Percentiles rank a stretch among this genome's conserved stretches.
phyloP scores from a whole-genome alignment of 345 rosid species.

The Aethionema arabicum region DNA sequence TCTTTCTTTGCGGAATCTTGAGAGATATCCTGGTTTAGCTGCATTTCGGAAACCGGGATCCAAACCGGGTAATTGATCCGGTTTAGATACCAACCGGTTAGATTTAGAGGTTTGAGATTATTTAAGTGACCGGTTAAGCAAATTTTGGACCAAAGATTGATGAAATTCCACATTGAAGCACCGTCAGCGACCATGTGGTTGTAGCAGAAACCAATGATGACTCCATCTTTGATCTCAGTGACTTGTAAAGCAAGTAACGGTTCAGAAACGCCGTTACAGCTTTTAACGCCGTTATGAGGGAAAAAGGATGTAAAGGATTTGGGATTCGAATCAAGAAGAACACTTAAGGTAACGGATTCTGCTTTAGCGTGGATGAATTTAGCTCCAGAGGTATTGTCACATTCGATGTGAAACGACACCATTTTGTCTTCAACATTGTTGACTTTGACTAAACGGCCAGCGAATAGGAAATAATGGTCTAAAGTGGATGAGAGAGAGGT shows the following conservation, averaged over 20 bases:
- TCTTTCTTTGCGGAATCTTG: slow-evolving; percentile 11
- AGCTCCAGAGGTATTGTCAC: slow-evolving; percentile 24
- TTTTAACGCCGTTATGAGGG: slow-evolving; percentile 26
- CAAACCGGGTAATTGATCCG: slow-evolving; percentile 21
- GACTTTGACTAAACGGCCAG: slow-evolving; percentile 26
- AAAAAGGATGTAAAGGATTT: slow-evolving; percentile 37
- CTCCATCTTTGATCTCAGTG: slow-evolving; percentile 45
- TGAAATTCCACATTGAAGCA: slow-evolving; percentile 42
- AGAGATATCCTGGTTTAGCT: background rate
- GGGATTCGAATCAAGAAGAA: slow-evolving; percentile 6
- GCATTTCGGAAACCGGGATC: slow-evolving; percentile 30
- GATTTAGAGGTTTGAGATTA: background rate
- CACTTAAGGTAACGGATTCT: slow-evolving; percentile 34
- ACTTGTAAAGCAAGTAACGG: slow-evolving; percentile 48
- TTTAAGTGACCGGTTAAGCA: slow-evolving; percentile 16
- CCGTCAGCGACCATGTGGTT: slow-evolving; percentile 46
- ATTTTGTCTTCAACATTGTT: slow-evolving; percentile 22
- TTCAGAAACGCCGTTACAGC: slow-evolving; percentile 25
- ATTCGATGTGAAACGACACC: slow-evolving; percentile 22
- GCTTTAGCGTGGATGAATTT: slow-evolving; percentile 38
- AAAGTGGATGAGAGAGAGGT: slow-evolving; percentile 19
- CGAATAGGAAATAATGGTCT: slow-evolving; percentile 22
- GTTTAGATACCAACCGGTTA: slow-evolving; percentile 29
- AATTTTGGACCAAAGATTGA: slow-evolving; percentile 51
- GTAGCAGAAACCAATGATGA: slow-evolving; percentile 39